Conservation (phyloP, 1,139 yeast species). For the Suzukiozyma palmioleophila region DNA sequence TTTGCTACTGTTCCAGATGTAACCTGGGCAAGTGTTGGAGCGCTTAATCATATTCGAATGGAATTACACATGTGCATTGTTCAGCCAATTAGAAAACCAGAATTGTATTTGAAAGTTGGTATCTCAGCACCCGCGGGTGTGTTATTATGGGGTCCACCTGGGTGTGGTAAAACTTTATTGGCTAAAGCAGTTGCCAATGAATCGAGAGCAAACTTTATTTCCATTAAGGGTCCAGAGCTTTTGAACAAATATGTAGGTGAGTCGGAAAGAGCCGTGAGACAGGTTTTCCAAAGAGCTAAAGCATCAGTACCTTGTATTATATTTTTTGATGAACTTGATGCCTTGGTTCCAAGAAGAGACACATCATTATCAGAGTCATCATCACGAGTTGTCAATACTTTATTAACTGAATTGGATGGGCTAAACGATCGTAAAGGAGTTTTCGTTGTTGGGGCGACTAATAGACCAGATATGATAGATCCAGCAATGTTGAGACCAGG, state of each 20-base stretch:
- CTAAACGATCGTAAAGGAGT: conserved; percentile 89
- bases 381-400: conserved; percentile 89
- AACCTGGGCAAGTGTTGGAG: conserved; percentile 94
- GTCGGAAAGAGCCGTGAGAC: conserved; percentile 90
- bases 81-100: conserved; percentile 93
- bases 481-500: conserved; percentile 99
- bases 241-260: conserved; percentile 96
- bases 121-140: conserved; percentile 97
- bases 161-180: conserved; percentile 92
- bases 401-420: conserved; percentile 92
- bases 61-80: conserved; percentile 97
- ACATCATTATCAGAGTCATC: conserved; percentile 84
- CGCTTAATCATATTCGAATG: conserved; percentile 70
- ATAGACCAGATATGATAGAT: conserved; percentile 97
- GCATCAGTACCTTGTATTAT: conserved; percentile 95
- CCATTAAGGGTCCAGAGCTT: conserved; percentile 92
- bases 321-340: conserved; percentile 94
- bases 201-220: conserved; percentile 90
- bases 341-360: conserved; percentile 92
- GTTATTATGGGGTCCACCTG: conserved; percentile 98
- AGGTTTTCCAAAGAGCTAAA: conserved; percentile 89
- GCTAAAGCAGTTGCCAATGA: conserved; percentile 98
- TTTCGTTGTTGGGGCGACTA: conserved; percentile 94
- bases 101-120: conserved; percentile 83
- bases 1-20: conserved; percentile 99